These are phyloP conservation scores for Geotrichum candidum DNA, from an alignment of 1,139 yeast species.

Conservation along the genomic window DNA sequence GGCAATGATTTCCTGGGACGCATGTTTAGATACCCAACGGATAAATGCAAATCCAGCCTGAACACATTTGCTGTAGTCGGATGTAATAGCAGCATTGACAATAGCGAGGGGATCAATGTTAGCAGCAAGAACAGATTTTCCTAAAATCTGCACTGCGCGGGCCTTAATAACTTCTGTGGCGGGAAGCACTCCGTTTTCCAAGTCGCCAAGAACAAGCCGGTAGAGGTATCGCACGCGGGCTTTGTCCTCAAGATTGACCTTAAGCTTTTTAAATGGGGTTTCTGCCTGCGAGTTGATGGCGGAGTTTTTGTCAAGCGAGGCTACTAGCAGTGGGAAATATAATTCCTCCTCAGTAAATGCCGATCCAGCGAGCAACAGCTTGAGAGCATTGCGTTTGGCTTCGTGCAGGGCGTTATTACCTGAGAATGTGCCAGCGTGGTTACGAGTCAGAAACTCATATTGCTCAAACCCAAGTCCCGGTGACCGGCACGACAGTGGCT, in stretches of 20 bases:
- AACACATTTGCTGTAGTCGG: conserved; percentile 45
- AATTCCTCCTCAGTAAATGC: conserved; percentile 39
- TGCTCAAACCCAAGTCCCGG: conserved; percentile 62
- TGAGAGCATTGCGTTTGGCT: conserved; percentile 45
- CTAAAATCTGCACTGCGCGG: conserved; percentile 47
- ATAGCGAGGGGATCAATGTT: conserved; percentile 31
- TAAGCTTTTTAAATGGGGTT: conserved; percentile 46
- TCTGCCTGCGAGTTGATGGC: conserved; percentile 49
- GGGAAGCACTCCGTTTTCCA: conserved; percentile 41
- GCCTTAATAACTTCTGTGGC: conserved; percentile 54
- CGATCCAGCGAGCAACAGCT: conserved; percentile 33
- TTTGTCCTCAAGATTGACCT: conserved; percentile 48
- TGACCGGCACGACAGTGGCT: conserved; percentile 30
- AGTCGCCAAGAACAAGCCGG: conserved; percentile 40
- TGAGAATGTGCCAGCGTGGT: conserved; percentile 57
- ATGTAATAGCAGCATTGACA: conserved; percentile 52
- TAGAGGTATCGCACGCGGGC: conserved; percentile 43
- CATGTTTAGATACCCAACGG: conserved; percentile 42
- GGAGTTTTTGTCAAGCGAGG: conserved; percentile 56
- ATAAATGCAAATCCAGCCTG: conserved; percentile 56
- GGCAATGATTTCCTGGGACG: conserved; percentile 20
- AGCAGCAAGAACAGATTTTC: conserved; percentile 50
- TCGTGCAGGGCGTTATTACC: conserved; percentile 37
- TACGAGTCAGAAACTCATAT: conserved; percentile 54
- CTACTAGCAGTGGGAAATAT: conserved; percentile 47